A percentile compares a stretch with the other conserved stretches of the same genome.
These are phyloP conservation scores for Orbilia javanica DNA, from an alignment of 2,329 filamentous ascomycete genomes.

Conservation along the genomic window DNA sequence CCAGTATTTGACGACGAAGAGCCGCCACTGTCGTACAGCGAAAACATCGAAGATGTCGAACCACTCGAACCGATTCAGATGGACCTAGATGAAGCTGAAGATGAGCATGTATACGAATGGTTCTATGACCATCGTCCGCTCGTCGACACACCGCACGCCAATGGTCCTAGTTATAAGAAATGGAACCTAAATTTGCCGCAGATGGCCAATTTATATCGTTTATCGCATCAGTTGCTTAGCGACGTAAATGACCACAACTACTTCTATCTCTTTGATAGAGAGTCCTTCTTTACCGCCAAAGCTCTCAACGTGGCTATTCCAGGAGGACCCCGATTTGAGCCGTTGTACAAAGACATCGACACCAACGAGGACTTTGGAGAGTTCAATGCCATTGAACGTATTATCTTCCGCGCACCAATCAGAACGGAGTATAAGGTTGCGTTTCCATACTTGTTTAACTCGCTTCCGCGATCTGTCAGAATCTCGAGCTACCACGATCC, in stretches of 20 bases:
- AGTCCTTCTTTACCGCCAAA: slow-evolving; percentile 95
- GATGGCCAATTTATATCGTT: slow-evolving; percentile 93
- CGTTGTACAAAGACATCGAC: slow-evolving; percentile 97
- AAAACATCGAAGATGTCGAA: slow-evolving; percentile 98
- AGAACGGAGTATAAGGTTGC: slow-evolving; percentile 95
- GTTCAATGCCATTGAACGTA: slow-evolving; percentile 98
- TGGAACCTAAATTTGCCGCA: slow-evolving; percentile 95
- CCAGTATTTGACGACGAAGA: slow-evolving; percentile 99
- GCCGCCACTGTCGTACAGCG: slow-evolving; percentile 95
- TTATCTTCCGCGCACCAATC: slow-evolving; percentile 96
- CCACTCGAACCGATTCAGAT: slow-evolving; percentile 98
- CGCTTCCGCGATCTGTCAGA: slow-evolving; percentile 91
- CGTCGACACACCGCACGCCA: slow-evolving; percentile 90
- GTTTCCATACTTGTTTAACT: slow-evolving; percentile 96
- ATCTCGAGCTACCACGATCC: slow-evolving; percentile 94
- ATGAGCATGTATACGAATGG: slow-evolving; percentile 92
- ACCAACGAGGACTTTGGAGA: slow-evolving; percentile 99
- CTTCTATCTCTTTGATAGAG: slow-evolving; percentile 95
- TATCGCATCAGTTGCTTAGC: slow-evolving; percentile 89
- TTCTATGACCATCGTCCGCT: slow-evolving; percentile 95
- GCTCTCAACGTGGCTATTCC: slow-evolving; percentile 96
- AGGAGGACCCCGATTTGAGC: slow-evolving; percentile 96
- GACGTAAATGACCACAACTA: slow-evolving; percentile 97
- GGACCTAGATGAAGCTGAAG: slow-evolving; percentile 95
- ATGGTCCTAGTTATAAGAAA: slow-evolving; percentile 93